These are phyloP conservation scores for Kwoniella sp. DNA, from an alignment of 768 basidiomycete species.

Conservation along the genomic window DNA sequence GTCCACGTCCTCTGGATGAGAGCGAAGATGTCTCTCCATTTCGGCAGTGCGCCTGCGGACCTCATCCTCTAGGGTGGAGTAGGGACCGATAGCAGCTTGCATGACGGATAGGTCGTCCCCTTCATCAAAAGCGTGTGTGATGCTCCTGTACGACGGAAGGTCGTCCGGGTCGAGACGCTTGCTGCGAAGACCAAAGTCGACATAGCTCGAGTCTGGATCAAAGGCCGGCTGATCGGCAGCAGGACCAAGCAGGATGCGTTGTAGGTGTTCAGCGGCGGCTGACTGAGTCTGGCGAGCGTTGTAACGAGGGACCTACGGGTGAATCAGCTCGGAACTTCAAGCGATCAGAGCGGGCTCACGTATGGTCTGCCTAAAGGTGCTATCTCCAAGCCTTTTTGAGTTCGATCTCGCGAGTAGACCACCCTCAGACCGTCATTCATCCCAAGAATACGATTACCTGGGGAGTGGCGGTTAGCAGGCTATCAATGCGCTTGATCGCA, in stretches of 20 bases:
- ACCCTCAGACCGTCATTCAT: slow-evolving; percentile 21
- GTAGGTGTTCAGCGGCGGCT: slow-evolving; percentile 11
- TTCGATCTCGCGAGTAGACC: slow-evolving; percentile 15
- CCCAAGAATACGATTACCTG: slow-evolving; percentile 21
- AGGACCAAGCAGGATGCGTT: slow-evolving; percentile 14
- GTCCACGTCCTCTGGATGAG: slow-evolving; percentile 33
- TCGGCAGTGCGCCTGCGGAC: slow-evolving; percentile 12
- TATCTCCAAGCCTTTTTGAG: slow-evolving; percentile 25
- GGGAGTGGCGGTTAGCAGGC: not conserved
- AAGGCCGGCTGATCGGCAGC: not conserved
- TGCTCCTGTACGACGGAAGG: slow-evolving; percentile 8
- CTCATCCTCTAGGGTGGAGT: slow-evolving; percentile 17
- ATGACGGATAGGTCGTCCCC: slow-evolving; percentile 7
- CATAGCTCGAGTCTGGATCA: not conserved
- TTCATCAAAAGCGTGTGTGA: slow-evolving; percentile 2
- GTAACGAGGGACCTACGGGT: slow-evolving; percentile 24
- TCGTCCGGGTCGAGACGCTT: not conserved
- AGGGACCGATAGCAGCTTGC: slow-evolving; percentile 5
- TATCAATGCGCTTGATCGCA: not conserved
- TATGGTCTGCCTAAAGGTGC: slow-evolving; percentile 24
- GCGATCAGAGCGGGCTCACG: not conserved
- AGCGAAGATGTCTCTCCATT: slow-evolving; percentile 31
- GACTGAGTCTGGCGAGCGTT: slow-evolving; percentile 11
- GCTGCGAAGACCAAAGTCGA: not conserved
- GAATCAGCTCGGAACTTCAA: not conserved